These are phyloP conservation scores for Pugionium dolabratum DNA, from an alignment of 345 rosid genomes.

Conservation along the genomic window DNA sequence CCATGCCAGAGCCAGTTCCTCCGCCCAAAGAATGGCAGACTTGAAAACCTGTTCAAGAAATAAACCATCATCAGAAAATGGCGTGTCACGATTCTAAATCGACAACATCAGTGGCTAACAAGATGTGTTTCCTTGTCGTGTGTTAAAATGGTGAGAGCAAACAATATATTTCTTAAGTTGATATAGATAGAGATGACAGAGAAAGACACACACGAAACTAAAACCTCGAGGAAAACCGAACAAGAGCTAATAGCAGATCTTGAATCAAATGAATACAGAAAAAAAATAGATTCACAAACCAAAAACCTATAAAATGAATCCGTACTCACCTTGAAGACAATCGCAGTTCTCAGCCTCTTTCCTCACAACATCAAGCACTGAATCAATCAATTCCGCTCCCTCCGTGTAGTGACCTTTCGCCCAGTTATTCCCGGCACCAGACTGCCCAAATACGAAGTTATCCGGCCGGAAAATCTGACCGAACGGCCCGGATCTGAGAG, in stretches of 20 bases:
- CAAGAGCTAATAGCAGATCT: slow-evolving; percentile 25
- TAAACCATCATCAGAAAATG: too few species aligned
- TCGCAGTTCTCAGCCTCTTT: slow-evolving; percentile 40
- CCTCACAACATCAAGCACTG: slow-evolving; percentile 36
- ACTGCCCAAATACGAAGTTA: slow-evolving; percentile 36
- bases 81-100: too few species aligned
- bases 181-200: too few species aligned
- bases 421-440: slow-evolving; percentile 40
- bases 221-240: not conserved
- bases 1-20: slow-evolving; percentile 42
- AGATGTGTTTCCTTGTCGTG: too few species aligned
- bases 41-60: slow-evolving; percentile 24
- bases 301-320: not conserved
- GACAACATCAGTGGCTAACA: too few species aligned
- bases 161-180: too few species aligned
- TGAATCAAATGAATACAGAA: not conserved
- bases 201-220: not conserved
- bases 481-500: slow-evolving; percentile 39
- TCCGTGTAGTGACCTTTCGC: slow-evolving; percentile 39
- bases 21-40: slow-evolving; percentile 39
- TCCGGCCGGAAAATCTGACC: slow-evolving; percentile 39
- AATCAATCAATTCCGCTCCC: slow-evolving; percentile 38
- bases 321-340: slow-evolving; percentile 32
- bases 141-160: too few species aligned
- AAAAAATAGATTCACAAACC: too few species aligned